These are phyloP conservation scores for Colletotrichum somersetense DNA, from an alignment of 2,329 filamentous ascomycete species.

Conservation along the genomic window DNA sequence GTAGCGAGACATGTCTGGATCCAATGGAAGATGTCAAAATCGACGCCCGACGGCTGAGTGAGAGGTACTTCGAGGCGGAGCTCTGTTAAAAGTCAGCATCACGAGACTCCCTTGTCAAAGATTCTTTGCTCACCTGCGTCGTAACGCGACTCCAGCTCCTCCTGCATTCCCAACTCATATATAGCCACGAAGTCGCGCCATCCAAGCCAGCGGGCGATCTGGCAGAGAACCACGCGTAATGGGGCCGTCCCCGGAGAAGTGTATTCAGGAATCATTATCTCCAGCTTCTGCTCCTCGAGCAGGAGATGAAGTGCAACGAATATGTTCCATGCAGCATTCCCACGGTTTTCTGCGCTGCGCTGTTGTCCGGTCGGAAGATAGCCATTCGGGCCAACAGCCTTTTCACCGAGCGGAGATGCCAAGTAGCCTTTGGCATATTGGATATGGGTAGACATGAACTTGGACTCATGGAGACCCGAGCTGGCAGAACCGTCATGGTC, in stretches of 20 bases:
- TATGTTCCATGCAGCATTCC: conserved; percentile 73
- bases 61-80: conserved; percentile 45
- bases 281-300: conserved; percentile 90
- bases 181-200: conserved; percentile 68
- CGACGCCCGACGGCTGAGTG: conserved; percentile 49
- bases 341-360: conserved; percentile 67
- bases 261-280: conserved; percentile 65
- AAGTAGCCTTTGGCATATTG: conserved; percentile 75
- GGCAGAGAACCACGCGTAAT: conserved; percentile 81
- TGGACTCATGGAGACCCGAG: conserved; percentile 46
- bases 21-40: conserved; percentile 63
- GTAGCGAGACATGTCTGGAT: conserved; percentile 62
- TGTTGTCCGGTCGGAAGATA: conserved; percentile 74
- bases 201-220: conserved; percentile 84
- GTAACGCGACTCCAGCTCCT: conserved; percentile 56
- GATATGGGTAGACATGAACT: conserved; percentile 66
- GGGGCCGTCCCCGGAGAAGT: conserved; percentile 59
- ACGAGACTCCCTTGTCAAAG: conserved; percentile 28
- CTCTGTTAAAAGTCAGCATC: conserved; percentile 47
- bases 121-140: conserved; percentile 54
- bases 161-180: conserved; percentile 67
- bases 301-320: conserved; percentile 85
- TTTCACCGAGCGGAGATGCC: conserved; percentile 67
- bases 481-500: conserved; percentile 47
- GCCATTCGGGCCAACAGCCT: conserved; percentile 65